Conservation (phyloP, 306 rosid genomes). For the Boehmeria nivea region DNA sequence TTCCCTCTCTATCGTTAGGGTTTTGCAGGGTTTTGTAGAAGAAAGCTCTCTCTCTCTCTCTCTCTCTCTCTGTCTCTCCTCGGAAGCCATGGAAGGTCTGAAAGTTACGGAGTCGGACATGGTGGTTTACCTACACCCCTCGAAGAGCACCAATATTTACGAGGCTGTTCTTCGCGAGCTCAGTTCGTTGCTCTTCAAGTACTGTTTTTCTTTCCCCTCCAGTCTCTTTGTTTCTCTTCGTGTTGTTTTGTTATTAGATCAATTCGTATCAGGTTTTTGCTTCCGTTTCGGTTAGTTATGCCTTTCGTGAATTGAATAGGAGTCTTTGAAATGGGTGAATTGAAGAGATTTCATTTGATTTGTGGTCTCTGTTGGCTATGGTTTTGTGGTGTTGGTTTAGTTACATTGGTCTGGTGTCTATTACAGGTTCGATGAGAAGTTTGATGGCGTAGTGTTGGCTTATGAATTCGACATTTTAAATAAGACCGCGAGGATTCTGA, state of each 20-base stretch:
- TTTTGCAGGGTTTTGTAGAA: neutral
- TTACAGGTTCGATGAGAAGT: slow-evolving; percentile 51
- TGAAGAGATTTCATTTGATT: too few relatives aligned
- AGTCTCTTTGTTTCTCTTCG: neutral
- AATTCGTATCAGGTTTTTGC: too few relatives aligned
- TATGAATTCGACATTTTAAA: slow-evolving; percentile 50
- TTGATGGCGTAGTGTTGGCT: slow-evolving; percentile 79
- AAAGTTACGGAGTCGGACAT: slow-evolving; percentile 63
- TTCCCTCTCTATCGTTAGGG: slow-evolving; percentile 1
- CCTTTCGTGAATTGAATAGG: too few relatives aligned
- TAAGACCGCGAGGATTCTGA: slow-evolving; percentile 28
- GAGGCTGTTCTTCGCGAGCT: slow-evolving; percentile 63
- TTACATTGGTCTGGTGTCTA: slow-evolving; percentile 7
- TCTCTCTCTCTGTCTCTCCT: too few relatives aligned
- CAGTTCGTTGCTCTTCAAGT: slow-evolving; percentile 68
- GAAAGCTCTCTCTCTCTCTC: slow-evolving; percentile 2
- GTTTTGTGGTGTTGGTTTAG: neutral
- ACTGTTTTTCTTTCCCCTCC: neutral
- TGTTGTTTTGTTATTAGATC: neutral
- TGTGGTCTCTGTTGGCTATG: neutral
- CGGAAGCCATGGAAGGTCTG: slow-evolving; percentile 52
- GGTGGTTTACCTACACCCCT: slow-evolving; percentile 57
- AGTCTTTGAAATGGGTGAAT: too few relatives aligned
- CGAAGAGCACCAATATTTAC: slow-evolving; percentile 38
- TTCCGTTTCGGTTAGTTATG: too few relatives aligned